Evolutionary conservation across 768 basidiomycete genomes (phyloP).

Genomic region (Tylopilus rubrobrunneus): DNA sequence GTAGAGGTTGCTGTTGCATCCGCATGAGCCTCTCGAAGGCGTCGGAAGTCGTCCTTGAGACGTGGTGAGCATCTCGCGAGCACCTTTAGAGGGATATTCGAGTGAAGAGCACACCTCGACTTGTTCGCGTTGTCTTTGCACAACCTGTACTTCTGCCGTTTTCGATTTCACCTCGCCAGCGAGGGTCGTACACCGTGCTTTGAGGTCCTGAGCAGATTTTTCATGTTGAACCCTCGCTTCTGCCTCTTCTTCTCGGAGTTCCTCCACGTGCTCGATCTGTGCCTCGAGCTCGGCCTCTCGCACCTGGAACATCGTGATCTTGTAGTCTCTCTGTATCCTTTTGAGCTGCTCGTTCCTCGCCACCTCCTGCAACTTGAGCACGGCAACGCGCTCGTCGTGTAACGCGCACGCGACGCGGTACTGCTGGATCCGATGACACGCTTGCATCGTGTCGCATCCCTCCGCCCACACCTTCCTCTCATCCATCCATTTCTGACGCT

Average conservation of each 20-base stretch:
- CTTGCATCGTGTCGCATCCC: conserved; percentile 59
- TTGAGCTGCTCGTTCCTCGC: conserved; percentile 55
- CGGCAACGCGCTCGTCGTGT: conserved; percentile 48
- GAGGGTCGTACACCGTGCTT: conserved; percentile 32
- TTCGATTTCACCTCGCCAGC: conserved; percentile 37
- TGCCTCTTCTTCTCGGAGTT: conserved; percentile 34
- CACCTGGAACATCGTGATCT: conserved; percentile 64
- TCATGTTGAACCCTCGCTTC: conserved; percentile 20
- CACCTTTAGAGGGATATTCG: background rate
- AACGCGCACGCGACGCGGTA: conserved; percentile 51
- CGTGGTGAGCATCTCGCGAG: background rate
- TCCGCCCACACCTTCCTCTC: conserved; percentile 59
- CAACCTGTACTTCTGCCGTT: conserved; percentile 35
- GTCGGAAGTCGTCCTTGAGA: conserved; percentile 36
- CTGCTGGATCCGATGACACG: conserved; percentile 63
- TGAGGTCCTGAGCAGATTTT: conserved; percentile 25
- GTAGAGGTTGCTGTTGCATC: conserved; percentile 46
- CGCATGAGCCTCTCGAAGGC: conserved; percentile 48
- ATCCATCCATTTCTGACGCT: conserved; percentile 41
- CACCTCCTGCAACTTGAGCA: conserved; percentile 51
- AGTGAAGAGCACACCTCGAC: conserved; percentile 38
- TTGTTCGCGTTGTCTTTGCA: conserved; percentile 43
- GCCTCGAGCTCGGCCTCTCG: conserved; percentile 58
- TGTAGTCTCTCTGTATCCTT: conserved; percentile 59
- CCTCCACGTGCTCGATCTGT: conserved; percentile 50